phyloP scores from a whole-genome alignment of 192 early-diverging fungal species.

The Coemansia sp. region DNA sequence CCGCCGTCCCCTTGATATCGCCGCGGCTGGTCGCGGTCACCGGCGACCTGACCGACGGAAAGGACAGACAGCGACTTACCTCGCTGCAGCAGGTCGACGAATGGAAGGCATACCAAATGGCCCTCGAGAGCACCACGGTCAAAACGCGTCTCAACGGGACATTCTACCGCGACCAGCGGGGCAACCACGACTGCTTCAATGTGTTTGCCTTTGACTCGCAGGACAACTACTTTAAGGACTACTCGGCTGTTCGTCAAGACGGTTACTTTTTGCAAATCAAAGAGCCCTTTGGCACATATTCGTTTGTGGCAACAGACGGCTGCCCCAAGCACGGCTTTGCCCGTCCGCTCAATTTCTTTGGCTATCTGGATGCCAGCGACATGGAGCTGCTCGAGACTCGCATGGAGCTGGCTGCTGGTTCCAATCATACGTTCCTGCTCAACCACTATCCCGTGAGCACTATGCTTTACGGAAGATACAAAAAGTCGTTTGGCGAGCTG shows the following conservation, averaged over 20 bases:
- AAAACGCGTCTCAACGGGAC: conserved; percentile 53
- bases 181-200: conserved; percentile 94
- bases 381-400: conserved; percentile 70
- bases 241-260: conserved; percentile 52
- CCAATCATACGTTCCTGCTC: conserved; percentile 45
- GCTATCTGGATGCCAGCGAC: conserved; percentile 69
- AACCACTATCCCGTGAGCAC: conserved; percentile 82
- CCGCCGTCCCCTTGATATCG: conserved; percentile 72
- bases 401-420: conserved; percentile 61
- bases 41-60: conserved; percentile 89
- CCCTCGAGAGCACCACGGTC: conserved; percentile 60
- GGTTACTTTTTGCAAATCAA: conserved; percentile 63
- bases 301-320: conserved; percentile 81
- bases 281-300: conserved; percentile 73
- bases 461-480: conserved; percentile 68
- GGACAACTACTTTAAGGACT: conserved; percentile 63
- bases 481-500: conserved; percentile 61
- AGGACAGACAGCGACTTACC: conserved; percentile 61
- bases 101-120: conserved; percentile 70
- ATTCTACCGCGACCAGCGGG: conserved; percentile 86
- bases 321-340: conserved; percentile 74
- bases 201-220: conserved; percentile 61
- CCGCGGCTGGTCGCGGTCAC: conserved; percentile 80
- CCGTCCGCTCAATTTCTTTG: conserved; percentile 90
- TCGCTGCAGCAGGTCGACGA: conserved; percentile 81